Evolutionary conservation across 805 yeast genomes (phyloP), one percentile per base, ranked within the genome.

Genomic region (Saturnispora besseyi): DNA sequence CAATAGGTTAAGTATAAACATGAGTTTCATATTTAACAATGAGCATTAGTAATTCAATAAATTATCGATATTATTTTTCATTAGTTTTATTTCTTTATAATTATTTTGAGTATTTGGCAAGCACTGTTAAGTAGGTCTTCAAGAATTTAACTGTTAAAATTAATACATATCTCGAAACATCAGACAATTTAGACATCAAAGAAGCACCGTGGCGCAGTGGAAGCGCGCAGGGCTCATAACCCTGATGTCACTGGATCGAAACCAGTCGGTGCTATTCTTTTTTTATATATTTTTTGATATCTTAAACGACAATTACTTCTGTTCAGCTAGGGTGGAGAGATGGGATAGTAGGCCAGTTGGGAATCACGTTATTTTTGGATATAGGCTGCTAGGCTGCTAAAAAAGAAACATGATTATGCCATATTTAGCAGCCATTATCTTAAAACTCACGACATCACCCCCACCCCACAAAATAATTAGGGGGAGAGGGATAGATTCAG

Each of bases 181-280:
- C n/a, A n/a, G n/a, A n/a, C n/a, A n/a, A n/a, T n/a, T 18, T 15
- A 8, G 3, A 18, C 10, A 15, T 22, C n/a, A 18, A 36, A 36
- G 6, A 2, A 55, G 57, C 57, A 55, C 57, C 57, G 57, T 55
- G 58, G 58, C 58, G 57, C 57, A 55, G 59, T 56, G 59, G 59
- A 55, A 55, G 59, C 58, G 58, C 56, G 58, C 91, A 83, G 93
- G 93, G 95, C 95, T 85, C 95, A 85, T 85, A 85, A 85, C 95
- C 91, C 93, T 84, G 91, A 85, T 82, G 91, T 84, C 95, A 89
- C 79, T 73, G 89, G 95, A 85, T 85, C 93, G 93, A 85, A 84
- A 85, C 93, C 58, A 55, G 52, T 55, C 57, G 58, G 56, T 54
- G 58, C 58, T 55, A 55, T 3, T 3, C 29, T 44, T 29, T 50